Conservation (phyloP, 2,329 filamentous ascomycete species). For the Colletotrichum noveboracense region DNA sequence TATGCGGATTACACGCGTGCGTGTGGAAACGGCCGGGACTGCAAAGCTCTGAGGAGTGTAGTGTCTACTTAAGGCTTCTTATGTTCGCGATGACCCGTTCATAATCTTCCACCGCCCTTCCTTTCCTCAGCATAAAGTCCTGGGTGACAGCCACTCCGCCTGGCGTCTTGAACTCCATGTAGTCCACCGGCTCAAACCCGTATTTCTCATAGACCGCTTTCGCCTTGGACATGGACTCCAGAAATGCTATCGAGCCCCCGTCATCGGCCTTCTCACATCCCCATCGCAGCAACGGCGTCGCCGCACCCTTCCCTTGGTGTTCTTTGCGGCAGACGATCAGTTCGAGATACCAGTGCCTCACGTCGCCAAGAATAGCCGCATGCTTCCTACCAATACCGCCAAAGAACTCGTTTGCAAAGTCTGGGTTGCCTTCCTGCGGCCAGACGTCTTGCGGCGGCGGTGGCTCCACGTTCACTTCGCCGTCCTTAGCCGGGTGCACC, state of each 20-base stretch:
- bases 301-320: slow-evolving; percentile 52
- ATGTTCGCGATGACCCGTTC: neutral
- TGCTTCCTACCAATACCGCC: slow-evolving; percentile 38
- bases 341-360: slow-evolving; percentile 55
- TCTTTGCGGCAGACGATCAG: slow-evolving; percentile 47
- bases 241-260: slow-evolving; percentile 45
- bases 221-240: slow-evolving; percentile 56
- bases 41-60: neutral
- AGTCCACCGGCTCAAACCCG: slow-evolving; percentile 48
- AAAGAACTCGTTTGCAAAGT: slow-evolving; percentile 45
- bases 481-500: slow-evolving; percentile 34
- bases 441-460: slow-evolving; percentile 32
- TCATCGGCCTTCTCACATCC: slow-evolving; percentile 51
- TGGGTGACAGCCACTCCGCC: slow-evolving; percentile 32
- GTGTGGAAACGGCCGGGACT: too few relatives aligned
- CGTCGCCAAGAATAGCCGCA: slow-evolving; percentile 40
- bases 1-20: too few relatives aligned
- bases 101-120: neutral
- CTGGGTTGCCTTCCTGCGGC: slow-evolving; percentile 42
- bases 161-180: slow-evolving; percentile 37
- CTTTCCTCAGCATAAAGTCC: slow-evolving; percentile 39
- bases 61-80: neutral
- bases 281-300: slow-evolving; percentile 49
- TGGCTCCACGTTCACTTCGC: slow-evolving; percentile 26
- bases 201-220: slow-evolving; percentile 51